These are phyloP conservation scores for Pseudogymnoascus sp. DNA, from an alignment of 2,329 filamentous ascomycete genomes.

Conservation along the genomic window DNA sequence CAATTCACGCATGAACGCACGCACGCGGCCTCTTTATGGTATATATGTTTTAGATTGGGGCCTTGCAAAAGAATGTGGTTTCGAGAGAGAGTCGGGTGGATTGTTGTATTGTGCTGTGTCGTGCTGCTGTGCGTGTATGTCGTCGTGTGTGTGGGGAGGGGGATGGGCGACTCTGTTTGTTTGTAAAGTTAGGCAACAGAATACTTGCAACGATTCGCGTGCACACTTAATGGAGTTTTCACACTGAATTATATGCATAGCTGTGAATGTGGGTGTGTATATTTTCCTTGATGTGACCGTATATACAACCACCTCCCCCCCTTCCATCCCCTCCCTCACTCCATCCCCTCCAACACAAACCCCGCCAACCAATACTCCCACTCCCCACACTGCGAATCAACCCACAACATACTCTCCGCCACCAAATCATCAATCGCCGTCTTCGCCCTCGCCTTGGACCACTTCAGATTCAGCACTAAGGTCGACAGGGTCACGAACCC, in stretches of 20 bases:
- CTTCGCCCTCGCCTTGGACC: constrained; percentile 76
- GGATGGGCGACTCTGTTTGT: neutral
- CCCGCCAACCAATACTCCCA: constrained; percentile 91
- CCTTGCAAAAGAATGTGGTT: neutral
- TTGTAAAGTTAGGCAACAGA: neutral
- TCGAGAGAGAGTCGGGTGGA: neutral
- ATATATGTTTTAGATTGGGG: neutral
- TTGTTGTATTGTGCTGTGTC: neutral
- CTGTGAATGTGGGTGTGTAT: neutral
- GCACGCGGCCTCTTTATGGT: neutral
- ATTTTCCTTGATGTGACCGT: neutral
- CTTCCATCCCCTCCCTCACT: neutral
- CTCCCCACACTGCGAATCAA: constrained; percentile 77
- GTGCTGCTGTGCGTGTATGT: neutral
- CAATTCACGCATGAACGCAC: neutral
- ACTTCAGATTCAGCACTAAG: constrained; percentile 76
- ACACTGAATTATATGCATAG: neutral
- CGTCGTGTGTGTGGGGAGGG: neutral
- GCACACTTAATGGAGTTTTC: neutral
- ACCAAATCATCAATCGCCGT: constrained; percentile 88
- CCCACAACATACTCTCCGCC: constrained; percentile 85
- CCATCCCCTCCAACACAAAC: constrained; percentile 45
- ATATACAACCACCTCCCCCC: neutral
- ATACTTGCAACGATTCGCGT: neutral
- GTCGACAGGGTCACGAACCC: constrained; percentile 87